Base-by-base conservation (phyloP, 768 basidiomycete genomes). In the Podaxis mareebaensis region DNA sequence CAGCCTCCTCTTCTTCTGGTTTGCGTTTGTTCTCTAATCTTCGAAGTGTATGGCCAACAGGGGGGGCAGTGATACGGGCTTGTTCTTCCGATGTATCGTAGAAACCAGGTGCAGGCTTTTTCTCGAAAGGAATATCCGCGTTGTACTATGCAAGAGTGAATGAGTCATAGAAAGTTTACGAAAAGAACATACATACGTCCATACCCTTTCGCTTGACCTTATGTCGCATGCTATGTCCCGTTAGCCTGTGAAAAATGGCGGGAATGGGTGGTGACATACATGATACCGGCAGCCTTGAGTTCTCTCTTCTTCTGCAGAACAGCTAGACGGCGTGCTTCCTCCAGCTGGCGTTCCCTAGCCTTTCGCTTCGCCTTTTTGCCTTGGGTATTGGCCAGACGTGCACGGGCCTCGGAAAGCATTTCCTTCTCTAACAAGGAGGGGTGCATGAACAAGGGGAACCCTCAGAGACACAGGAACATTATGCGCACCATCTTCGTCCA, bases 341-440 rank as follows among this genome's bases (percentile, higher is more conserved):
- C 97, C 40, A 99, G 79, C 71, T 98, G 96, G 64, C 96, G 90
- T 71, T 99, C 97, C 51, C 97, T 86, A 4, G 96, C 97, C 77
- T 99, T 99, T 68, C 97, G 90, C 75, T 99, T 99, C 2, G 97
- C 97, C 76, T 99, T 99, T 76, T 99, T 99, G 39, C 97, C 97
- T 75, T 99, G 97, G 0, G 97, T 99, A 73, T 99, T 99, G 55
- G 97, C 97, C 39, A 99, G 83, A 78, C 97, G 90, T 5, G 97
- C 97, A 68, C 97, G 90, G 30, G 97, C 97, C 75, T 99, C 97
- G 1, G 97, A 99, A 70, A 99, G 78, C 97, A 99, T 99, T 75
- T 99, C 97, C 88, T 99, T 99, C 77, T 99, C 95, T 95, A 69
- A 26, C 20, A 12, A 28, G 66, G 12, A 53, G 28, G 5, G 28